Evolutionary conservation across 768 basidiomycete species (phyloP), one percentile per base, ranked within the genome.

Genomic region (Podaxis pistillaris): DNA sequence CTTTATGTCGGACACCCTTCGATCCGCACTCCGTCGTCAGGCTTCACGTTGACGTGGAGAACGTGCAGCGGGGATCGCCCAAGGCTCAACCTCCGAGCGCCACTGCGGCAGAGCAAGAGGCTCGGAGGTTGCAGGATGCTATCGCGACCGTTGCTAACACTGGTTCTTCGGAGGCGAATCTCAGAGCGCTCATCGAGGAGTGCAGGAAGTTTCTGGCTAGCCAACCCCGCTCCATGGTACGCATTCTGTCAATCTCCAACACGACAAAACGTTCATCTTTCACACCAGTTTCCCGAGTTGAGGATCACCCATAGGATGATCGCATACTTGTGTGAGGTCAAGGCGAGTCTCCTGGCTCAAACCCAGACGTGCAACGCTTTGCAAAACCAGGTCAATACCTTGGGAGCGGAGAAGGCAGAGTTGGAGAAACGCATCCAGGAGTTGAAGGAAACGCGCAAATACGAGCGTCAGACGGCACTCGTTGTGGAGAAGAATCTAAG

Each of bases 1-100:
- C 89, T 51, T 74, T 91, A 53, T 91, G 89, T 74, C 84, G 89
- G 49, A 75, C 70, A 7, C 71, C 75, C 22, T 88, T 88, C 73
- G 75, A 81, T 11, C 70, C 73, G 22, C 67, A 74, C 15, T 76
- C 82, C 9, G 69, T 82, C 50, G 77, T 84, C 51, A 83, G 76
- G 71, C 81, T 91, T 55, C 88, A 88, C 69, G 72, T 90, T 53
- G 88, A 89, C 71, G 65, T 81, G 58, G 81, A 85, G 52, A 72
- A 62, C 58, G 67, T 70, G 30, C 67, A 68, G 26, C 37, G 71
- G 28, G 63, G 67, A 50, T 53, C 62, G 1, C 50, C 63, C 50
- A 50, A 58, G 33, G 58, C 67, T 28, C 56, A 46, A 50, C 60
- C 68, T 22, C 38, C 70, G 3, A 58, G 59, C 28, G 66, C 64